Evolutionary conservation across 139 green algal species (phyloP), one percentile per base, ranked within the genome.

Genomic region (Marvania coccoides): DNA sequence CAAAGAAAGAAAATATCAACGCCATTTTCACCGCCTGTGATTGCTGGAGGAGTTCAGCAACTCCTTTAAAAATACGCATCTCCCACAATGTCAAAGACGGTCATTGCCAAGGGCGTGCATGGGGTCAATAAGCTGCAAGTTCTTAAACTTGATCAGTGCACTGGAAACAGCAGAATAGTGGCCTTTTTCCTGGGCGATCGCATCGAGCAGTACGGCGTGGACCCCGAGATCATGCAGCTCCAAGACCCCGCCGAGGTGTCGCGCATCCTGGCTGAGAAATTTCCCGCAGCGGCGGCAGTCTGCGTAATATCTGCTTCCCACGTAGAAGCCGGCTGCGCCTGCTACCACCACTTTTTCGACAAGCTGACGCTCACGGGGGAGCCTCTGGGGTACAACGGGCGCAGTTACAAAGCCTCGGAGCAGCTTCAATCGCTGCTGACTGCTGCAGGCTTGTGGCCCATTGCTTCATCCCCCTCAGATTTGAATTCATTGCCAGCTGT

Each of bases 121-220:
- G 42, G 42, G 19, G 42, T 19, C 19, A 51, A 51, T 51, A 19
- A 19, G 19, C 42, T 51, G n/a, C n/a, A n/a, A n/a, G n/a, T n/a
- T n/a, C n/a, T 51, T 51, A 19, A 28, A 51, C 42, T 51, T 51
- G 19, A 51, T 28, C 42, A 51, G 19, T 19, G 42, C 19, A 19
- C 19, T 19, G 19, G 19, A 19, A 51, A 51, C 42, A 51, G 19
- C 19, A n/a, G n/a, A n/a, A n/a, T 51, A 0, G 47, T 75, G 2
- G 33, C 72, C 1, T 80, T 74, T 29, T 75, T 78, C 9, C 26
- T 30, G 5, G 73, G 73, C 2, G 73, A 80, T 34, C 69, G 63
- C 19, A 12, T 78, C 2, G 30, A 58, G 10, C 26, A 23, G 8
- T 13, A 45, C 6, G 42, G 29, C 6, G 30, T 57, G 19, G 29